These are phyloP conservation scores for Monilinia vaccinii-corymbosi DNA, from an alignment of 2,329 filamentous ascomycete genomes.

Conservation along the genomic window DNA sequence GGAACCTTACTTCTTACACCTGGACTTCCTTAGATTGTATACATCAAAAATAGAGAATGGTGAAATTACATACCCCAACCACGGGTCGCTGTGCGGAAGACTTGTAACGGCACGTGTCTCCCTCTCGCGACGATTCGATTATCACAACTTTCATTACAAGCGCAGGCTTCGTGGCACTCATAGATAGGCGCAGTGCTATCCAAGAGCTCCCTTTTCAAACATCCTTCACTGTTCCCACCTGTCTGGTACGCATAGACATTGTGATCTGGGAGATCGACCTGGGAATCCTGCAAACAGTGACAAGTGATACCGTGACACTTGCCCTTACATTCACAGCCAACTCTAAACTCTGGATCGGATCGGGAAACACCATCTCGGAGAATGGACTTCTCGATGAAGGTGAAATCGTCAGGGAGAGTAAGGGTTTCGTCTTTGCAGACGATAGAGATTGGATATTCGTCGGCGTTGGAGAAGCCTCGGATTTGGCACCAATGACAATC, in stretches of 20 bases:
- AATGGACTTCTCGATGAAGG: conserved; percentile 56
- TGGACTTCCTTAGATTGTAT: conserved; percentile 24
- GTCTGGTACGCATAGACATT: conserved; percentile 43
- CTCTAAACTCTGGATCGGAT: conserved; percentile 52
- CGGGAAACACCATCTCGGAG: conserved; percentile 50
- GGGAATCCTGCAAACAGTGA: conserved; percentile 51
- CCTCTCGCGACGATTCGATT: conserved; percentile 72
- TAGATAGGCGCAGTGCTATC: conserved; percentile 57
- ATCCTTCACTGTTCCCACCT: conserved; percentile 39
- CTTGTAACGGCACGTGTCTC: conserved; percentile 59
- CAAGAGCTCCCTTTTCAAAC: conserved; percentile 43
- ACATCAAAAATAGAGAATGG: background rate
- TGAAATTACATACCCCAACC: conserved; percentile 57
- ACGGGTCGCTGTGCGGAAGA: conserved; percentile 65
- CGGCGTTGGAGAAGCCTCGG: conserved; percentile 42
- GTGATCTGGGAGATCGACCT: conserved; percentile 29
- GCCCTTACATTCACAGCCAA: conserved; percentile 58
- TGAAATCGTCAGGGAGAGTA: conserved; percentile 53
- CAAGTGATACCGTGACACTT: conserved; percentile 62
- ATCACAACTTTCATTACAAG: conserved; percentile 54
- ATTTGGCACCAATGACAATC: conserved; percentile 41
- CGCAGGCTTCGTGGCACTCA: conserved; percentile 68
- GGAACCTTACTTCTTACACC: conserved; percentile 56
- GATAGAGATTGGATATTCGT: conserved; percentile 47
- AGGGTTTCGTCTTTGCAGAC: conserved; percentile 52